These are phyloP conservation scores for Ophiocordyceps sinensis DNA, from an alignment of 2,329 filamentous ascomycete genomes.

Conservation along the genomic window DNA sequence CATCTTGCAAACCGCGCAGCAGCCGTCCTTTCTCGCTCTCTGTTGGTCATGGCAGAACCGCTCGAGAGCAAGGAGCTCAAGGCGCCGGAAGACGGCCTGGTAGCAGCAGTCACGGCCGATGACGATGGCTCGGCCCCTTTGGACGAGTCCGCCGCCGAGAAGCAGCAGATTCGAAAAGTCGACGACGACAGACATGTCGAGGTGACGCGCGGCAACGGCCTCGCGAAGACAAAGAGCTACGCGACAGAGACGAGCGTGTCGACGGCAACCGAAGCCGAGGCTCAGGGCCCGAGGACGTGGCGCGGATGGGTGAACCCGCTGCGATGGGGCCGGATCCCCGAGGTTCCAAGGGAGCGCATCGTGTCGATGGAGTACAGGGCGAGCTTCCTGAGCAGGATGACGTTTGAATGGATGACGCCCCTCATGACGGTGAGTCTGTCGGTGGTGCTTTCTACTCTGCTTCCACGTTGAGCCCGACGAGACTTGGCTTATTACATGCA, in stretches of 20 bases:
- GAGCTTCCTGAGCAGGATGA: constrained; percentile 57
- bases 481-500: not conserved
- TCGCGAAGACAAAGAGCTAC: constrained; percentile 29
- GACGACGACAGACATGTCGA: not conserved
- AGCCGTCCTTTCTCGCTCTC: not conserved
- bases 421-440: constrained; percentile 55
- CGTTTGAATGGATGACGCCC: constrained; percentile 83
- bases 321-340: constrained; percentile 41
- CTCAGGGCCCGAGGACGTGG: constrained; percentile 38
- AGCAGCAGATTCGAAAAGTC: not conserved
- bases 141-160: constrained; percentile 5
- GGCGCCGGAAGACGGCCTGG: not conserved
- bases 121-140: not conserved
- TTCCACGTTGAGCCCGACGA: not conserved
- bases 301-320: constrained; percentile 47
- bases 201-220: not conserved
- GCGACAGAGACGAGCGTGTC: constrained; percentile 37
- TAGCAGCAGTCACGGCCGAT: not conserved
- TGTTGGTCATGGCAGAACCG: not conserved
- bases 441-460: not conserved
- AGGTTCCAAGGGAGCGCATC: constrained; percentile 36
- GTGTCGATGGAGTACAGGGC: constrained; percentile 59
- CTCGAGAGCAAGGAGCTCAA: constrained; percentile 1
- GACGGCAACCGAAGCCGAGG: constrained; percentile 20
- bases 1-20: not conserved